phyloP scores from a whole-genome alignment of 2,329 filamentous ascomycete species.

The Cytospora piceae region DNA sequence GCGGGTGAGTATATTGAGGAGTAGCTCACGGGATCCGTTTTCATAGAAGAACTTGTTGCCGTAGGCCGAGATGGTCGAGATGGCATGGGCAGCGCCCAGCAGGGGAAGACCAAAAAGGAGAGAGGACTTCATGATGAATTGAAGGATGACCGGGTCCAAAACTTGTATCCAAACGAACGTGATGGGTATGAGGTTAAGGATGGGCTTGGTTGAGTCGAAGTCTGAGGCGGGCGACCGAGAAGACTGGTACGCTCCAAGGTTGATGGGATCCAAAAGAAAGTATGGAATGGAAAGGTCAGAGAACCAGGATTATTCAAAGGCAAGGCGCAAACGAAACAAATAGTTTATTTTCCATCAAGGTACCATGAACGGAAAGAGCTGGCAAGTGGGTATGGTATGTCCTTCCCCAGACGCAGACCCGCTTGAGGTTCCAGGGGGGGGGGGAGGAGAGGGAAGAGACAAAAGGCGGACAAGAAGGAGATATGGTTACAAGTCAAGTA shows the following conservation, averaged over 20 bases:
- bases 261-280: slow-evolving; percentile 5
- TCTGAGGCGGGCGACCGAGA: slow-evolving; percentile 6
- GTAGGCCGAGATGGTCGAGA: slow-evolving; percentile 57
- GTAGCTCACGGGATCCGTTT: slow-evolving; percentile 74
- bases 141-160: slow-evolving; percentile 10
- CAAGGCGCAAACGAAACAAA: neutral
- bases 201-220: slow-evolving; percentile 15
- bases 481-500: neutral
- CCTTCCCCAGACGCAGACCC: neutral
- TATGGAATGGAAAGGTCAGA: neutral
- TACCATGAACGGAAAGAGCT: neutral
- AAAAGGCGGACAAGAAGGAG: neutral
- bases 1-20: slow-evolving; percentile 62
- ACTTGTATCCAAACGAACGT: slow-evolving; percentile 19
- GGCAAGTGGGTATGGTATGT: neutral
- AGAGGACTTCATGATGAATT: slow-evolving; percentile 44
- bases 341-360: neutral
- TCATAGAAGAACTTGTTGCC: slow-evolving; percentile 83
- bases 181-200: slow-evolving; percentile 14
- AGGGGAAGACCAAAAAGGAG: slow-evolving; percentile 40
- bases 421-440: neutral
- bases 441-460: neutral
- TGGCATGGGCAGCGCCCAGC: slow-evolving; percentile 40
- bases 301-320: slow-evolving; percentile 3
- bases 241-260: slow-evolving; percentile 6